A percentile compares a stretch with the other conserved stretches of the same genome.
These are phyloP conservation scores for Flaveria robusta DNA, from an alignment of 129 eudicot species.

Conservation along the genomic window DNA sequence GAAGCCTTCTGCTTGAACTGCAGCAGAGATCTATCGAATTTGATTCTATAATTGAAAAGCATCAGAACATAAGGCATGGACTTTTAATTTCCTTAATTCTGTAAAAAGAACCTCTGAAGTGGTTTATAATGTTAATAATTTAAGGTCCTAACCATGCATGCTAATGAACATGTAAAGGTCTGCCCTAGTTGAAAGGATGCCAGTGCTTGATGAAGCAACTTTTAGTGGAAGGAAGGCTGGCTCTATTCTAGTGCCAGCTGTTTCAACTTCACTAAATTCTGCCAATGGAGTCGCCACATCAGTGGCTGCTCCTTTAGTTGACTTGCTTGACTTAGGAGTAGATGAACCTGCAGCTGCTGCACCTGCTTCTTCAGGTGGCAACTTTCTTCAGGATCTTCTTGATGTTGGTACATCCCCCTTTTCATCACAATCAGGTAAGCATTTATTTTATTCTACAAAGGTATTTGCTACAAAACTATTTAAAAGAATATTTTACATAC, in stretches of 20 bases:
- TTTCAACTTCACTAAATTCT: slow-evolving; percentile 60
- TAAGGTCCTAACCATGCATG: slow-evolving; percentile 22
- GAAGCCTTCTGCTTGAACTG: slow-evolving; percentile 90
- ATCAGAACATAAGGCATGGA: slow-evolving; percentile 76
- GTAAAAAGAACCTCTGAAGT: background rate
- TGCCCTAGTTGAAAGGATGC: slow-evolving; percentile 86
- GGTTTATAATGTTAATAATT: background rate
- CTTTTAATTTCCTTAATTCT: background rate
- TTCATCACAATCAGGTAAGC: slow-evolving; percentile 68
- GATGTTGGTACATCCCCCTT: slow-evolving; percentile 73
- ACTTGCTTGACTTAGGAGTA: slow-evolving; percentile 78
- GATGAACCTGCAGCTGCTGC: slow-evolving; percentile 67
- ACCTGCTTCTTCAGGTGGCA: slow-evolving; percentile 70
- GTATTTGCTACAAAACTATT: background rate
- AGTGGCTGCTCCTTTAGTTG: slow-evolving; percentile 75
- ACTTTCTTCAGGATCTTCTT: slow-evolving; percentile 96
- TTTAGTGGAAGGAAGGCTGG: slow-evolving; percentile 79
- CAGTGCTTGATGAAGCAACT: slow-evolving; percentile 94
- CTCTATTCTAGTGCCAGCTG: slow-evolving; percentile 55
- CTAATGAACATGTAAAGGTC: slow-evolving; percentile 53
- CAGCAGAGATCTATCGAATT: slow-evolving; percentile 93
- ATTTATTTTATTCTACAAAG: slow-evolving; percentile 10
- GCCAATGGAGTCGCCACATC: slow-evolving; percentile 77
- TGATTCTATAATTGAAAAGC: slow-evolving; percentile 80
- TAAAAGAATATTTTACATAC: background rate